Evolutionary conservation across 306 rosid species (phyloP), one percentile per base, ranked within the genome.

Genomic region (Prinsepia uniflora): DNA sequence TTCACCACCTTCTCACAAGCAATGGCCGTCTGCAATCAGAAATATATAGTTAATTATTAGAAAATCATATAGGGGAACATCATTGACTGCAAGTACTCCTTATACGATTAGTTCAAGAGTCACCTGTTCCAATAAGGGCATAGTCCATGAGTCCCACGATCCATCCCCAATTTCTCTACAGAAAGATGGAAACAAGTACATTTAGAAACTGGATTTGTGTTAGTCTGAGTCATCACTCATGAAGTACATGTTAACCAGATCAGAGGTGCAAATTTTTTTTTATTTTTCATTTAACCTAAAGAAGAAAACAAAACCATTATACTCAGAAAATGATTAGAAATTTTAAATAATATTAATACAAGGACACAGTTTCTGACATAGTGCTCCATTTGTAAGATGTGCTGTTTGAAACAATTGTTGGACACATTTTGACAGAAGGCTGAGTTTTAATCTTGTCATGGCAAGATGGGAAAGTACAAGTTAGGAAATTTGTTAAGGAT

Each of bases 131-230:
- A 63, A 49, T 58, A 89, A 77, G 22, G 92, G 92, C 88, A 75
- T 78, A 56, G 87, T 86, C 92, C 92, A 89, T 49, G 96, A 89
- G 76, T 83, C 88, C 92, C 88, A 81, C n/a, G 73, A 67, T 64
- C 92, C 96, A 60, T 83, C 81, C 79, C 96, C 96, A 63, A 84
- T 84, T 85, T 84, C 89, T 80, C 96, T 86, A 72, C 75, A 80
- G 65, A 68, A 54, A 66, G 72, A 76, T 77, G 50, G 36, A 81
- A 61, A 65, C 47, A 22, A 62, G 57, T 58, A 75, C 17, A 67
- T 45, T 72, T 50, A 22, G 49, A 49, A 65, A 44, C 58, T 46
- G 42, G 47, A 34, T 13, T 53, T 45, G 5, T 46, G 50, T 46
- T n/a, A n/a, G n/a, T n/a, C n/a, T n/a, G 12, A 24, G 30, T 24